Base-by-base conservation (phyloP, 805 yeast species). In the Saccharomyces paradoxus region DNA sequence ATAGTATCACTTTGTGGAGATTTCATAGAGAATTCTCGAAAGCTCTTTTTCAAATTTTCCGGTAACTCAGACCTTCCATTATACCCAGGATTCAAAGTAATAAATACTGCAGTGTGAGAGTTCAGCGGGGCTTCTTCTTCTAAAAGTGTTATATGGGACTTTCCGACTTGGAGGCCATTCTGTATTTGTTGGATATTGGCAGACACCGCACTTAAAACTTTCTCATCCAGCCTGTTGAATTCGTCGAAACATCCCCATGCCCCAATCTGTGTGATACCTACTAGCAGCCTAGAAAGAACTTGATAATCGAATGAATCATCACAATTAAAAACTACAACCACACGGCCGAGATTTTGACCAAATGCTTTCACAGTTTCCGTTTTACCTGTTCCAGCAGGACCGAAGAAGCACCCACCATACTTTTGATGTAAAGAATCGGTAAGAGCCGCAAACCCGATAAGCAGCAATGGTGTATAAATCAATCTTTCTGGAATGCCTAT, bases 381-480 rank as follows among this genome's bases (percentile, higher is more conserved):
- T 65, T 92, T 92, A 59, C 98, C 98, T 0, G 98, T 92, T 46
- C 98, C 98, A 2, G 98, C 97, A 1, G 98, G 97, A 0, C 98
- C 98, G 68, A 86, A 83, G 0, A 96, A 86, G 1, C 96, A 86
- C 0, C 96, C 96, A n/a, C 98, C 98, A 8, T 82, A 73, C 37
- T 78, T 79, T 60, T 84, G 89, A 32, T 81, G 78, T 17, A 90
- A 66, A 0, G 97, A 91, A 56, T 84, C 86, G 0, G 87, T 75
- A 82, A 91, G 80, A 0, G 90, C 73, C 8, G 84, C 65, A 64
- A 79, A 89, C 54, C 89, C 81, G 5, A 77, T 73, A 50, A 81
- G 81, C 7, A 87, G 76, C 21, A 89, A 73, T 1, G 92, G 89
- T 0, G 97, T 92, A 53, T 81, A 78, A 0, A 92, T 95, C 24